A percentile compares a stretch with the other conserved stretches of the same genome.
phyloP scores from a whole-genome alignment of 306 rosid species.

The Quercus parvula region DNA sequence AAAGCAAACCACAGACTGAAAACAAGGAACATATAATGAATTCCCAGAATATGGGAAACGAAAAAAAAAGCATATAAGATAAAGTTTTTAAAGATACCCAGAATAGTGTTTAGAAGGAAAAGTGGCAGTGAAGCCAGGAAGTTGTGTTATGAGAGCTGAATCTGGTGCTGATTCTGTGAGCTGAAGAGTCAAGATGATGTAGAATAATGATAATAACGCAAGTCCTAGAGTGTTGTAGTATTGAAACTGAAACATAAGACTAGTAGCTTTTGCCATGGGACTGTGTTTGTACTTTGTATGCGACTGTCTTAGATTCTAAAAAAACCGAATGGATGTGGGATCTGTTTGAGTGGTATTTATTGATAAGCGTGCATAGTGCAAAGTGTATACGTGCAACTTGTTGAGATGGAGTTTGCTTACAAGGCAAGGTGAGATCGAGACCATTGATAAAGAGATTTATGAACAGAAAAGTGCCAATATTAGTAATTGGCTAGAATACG shows the following conservation, averaged over 20 bases:
- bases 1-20: not conserved
- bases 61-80: no score
- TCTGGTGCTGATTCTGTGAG: constrained; percentile 42
- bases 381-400: not conserved
- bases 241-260: not conserved
- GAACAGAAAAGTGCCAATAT: no score
- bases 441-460: no score
- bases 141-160: constrained; percentile 23
- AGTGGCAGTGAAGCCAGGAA: constrained; percentile 48
- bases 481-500: no score
- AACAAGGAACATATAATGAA: not conserved
- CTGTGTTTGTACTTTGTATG: no score
- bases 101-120: constrained; percentile 45
- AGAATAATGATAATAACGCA: not conserved
- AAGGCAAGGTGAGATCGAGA: constrained; percentile 9
- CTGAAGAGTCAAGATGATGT: not conserved
- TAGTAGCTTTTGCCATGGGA: constrained; percentile 14
- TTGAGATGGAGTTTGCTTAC: constrained; percentile 1
- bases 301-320: no score
- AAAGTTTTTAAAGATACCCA: constrained; percentile 29
- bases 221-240: no score
- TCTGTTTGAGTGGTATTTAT: not conserved
- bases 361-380: not conserved
- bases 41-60: not conserved
- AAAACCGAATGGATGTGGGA: no score